Conservation (phyloP, 2,329 filamentous ascomycete genomes). For the Colletotrichum agaves region DNA sequence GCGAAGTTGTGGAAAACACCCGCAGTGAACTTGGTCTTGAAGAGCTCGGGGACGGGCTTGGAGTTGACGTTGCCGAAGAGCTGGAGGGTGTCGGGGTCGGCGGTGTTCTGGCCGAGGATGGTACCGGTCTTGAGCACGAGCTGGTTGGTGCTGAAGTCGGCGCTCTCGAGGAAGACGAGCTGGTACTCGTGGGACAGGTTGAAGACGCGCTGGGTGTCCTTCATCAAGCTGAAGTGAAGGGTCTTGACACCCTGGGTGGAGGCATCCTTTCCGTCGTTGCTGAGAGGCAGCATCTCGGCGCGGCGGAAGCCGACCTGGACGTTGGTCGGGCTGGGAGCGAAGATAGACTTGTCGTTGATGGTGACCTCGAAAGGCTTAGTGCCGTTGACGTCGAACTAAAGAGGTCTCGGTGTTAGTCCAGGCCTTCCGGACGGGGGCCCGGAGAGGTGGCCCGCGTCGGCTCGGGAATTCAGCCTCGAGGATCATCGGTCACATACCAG, state of each 20-base stretch:
- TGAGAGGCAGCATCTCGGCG: slow-evolving; percentile 63
- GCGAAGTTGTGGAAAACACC: slow-evolving; percentile 71
- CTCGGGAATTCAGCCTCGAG: slow-evolving; percentile 1
- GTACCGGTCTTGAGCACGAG: slow-evolving; percentile 66
- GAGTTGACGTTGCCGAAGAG: slow-evolving; percentile 60
- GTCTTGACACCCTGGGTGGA: slow-evolving; percentile 67
- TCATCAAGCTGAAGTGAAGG: slow-evolving; percentile 68
- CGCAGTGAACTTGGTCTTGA: slow-evolving; percentile 60
- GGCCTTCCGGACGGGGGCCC: slow-evolving; percentile 22
- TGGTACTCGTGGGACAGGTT: slow-evolving; percentile 72
- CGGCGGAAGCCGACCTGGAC: slow-evolving; percentile 70
- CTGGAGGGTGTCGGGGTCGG: slow-evolving; percentile 54
- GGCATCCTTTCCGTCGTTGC: slow-evolving; percentile 61
- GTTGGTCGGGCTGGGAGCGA: slow-evolving; percentile 59
- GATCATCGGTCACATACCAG: slow-evolving; percentile 47
- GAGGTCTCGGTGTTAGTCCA: background rate
- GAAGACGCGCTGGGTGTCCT: slow-evolving; percentile 61
- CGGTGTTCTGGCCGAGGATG: slow-evolving; percentile 53
- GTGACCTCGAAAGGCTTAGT: slow-evolving; percentile 62
- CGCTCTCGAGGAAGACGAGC: slow-evolving; percentile 61
- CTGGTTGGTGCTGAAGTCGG: slow-evolving; percentile 61
- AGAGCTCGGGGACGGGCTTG: slow-evolving; percentile 59
- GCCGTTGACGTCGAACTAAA: slow-evolving; percentile 55
- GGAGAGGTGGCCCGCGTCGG: background rate
- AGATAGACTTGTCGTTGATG: slow-evolving; percentile 69